These are phyloP conservation scores for Sporothrix inflata DNA, from an alignment of 2,329 filamentous ascomycete genomes.

Conservation along the genomic window DNA sequence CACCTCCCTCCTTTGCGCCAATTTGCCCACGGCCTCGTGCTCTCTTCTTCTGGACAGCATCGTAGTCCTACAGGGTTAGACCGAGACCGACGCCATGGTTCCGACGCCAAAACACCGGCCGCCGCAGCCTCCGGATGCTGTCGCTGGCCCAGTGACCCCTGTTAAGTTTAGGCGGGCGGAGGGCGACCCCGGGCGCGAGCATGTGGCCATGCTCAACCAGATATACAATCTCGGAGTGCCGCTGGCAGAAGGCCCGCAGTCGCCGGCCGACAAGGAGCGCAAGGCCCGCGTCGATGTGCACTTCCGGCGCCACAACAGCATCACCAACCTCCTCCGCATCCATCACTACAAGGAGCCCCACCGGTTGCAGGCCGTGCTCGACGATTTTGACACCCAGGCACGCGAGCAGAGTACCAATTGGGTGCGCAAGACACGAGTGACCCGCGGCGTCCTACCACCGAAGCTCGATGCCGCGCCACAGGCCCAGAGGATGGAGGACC, in stretches of 20 bases:
- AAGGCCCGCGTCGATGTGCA: constrained; percentile 30
- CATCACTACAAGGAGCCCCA: constrained; percentile 35
- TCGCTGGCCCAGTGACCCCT: constrained; percentile 29
- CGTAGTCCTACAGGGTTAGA: neutral
- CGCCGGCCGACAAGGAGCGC: constrained; percentile 33
- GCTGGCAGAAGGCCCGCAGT: constrained; percentile 34
- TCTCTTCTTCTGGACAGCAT: neutral
- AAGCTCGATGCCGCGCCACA: constrained; percentile 27
- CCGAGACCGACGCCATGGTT: neutral
- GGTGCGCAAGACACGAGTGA: constrained; percentile 35
- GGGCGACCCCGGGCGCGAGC: constrained; percentile 31
- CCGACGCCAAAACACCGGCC: neutral
- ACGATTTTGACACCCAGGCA: constrained; percentile 35
- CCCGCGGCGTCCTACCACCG: constrained; percentile 31
- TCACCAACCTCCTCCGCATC: constrained; percentile 35
- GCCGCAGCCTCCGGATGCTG: neutral
- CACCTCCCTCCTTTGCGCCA: neutral
- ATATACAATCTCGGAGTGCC: constrained; percentile 38
- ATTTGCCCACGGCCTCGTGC: neutral
- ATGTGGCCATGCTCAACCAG: constrained; percentile 37
- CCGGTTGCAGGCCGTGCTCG: constrained; percentile 31
- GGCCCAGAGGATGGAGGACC: constrained; percentile 33
- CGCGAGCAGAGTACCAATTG: constrained; percentile 34
- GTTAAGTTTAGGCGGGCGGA: constrained; percentile 27
- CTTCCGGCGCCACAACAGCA: constrained; percentile 34